Evolutionary conservation across 345 rosid species (phyloP), one percentile per base, ranked within the genome.

Genomic region (Hypericum androsaemum): DNA sequence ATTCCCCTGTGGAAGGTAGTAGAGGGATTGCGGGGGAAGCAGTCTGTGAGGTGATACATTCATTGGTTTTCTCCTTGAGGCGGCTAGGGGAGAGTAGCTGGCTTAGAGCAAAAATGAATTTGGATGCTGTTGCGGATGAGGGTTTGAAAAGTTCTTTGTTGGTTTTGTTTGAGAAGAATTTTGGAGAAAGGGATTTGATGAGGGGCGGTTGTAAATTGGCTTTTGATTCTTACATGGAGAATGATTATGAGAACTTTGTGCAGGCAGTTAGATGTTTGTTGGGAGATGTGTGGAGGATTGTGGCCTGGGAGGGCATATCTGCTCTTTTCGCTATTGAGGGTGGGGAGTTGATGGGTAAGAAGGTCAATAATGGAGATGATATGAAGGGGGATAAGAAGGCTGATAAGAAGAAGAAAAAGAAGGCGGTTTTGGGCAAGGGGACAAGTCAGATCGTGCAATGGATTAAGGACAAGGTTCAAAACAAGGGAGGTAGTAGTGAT

Each of bases 301-400:
- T 89, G 62, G 75, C 74, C 5, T 89, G 95, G 86, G 97, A 89
- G 66, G 84, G 76, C 1, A 72, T 80, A 14, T 61, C 77, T 7
- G 88, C 95, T 0, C 75, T 74, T 69, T 53, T 77, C 47, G 74
- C 72, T 0, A 88, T 83, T 44, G 88, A 81, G 47, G 89, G 94
- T 43, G 73, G 60, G 10, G 84, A 79, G 12, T 39, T 71, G 61
- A 17, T 74, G 51, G 53, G 35, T 57, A 66, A 59, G 48, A 58
- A 41, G 72, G 53, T 37, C 57, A 16, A 56, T 5, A 69, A 68
- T 13, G 81, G 59, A 52, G 79, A 61, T 14, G 74, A 74, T 40
- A 58, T 22, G 3, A 69, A 67, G 43, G 72, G 17, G 5, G 81
- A 74, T 12, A 81, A 72, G 72, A 86, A 74, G 67, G 68, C 67